These are phyloP conservation scores for Coleophoma cylindrospora DNA, from an alignment of 2,329 filamentous ascomycete genomes.

Conservation along the genomic window DNA sequence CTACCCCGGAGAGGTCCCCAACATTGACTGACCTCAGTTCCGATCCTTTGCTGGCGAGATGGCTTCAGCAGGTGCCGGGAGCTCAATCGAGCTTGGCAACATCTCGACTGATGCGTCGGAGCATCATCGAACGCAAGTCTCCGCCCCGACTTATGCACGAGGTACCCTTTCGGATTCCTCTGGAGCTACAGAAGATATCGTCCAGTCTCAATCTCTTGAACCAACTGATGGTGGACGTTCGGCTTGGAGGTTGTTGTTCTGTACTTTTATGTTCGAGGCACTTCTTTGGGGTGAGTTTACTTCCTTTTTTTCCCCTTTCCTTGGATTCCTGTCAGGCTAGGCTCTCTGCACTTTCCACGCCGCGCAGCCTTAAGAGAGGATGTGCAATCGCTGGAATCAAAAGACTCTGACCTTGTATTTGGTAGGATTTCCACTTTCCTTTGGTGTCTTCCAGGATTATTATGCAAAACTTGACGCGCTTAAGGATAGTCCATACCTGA, in stretches of 20 bases:
- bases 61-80: neutral
- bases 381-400: constrained; percentile 22
- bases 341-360: no score
- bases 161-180: no score
- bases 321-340: no score
- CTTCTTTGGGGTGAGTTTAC: no score
- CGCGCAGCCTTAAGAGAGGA: constrained; percentile 39
- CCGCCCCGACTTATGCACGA: no score
- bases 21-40: neutral
- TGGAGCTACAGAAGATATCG: no score
- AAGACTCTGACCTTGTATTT: neutral
- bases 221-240: constrained; percentile 25
- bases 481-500: constrained; percentile 40
- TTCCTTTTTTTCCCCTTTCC: no score
- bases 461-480: constrained; percentile 59
- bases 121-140: no score
- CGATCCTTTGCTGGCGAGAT: neutral
- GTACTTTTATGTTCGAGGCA: constrained; percentile 33
- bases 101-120: no score
- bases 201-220: neutral
- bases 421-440: constrained; percentile 61
- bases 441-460: constrained; percentile 67
- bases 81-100: neutral
- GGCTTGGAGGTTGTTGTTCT: constrained; percentile 40
- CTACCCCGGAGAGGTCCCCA: no score